Base-by-base conservation (phyloP, 129 eudicot species). In the Logfia minima region DNA sequence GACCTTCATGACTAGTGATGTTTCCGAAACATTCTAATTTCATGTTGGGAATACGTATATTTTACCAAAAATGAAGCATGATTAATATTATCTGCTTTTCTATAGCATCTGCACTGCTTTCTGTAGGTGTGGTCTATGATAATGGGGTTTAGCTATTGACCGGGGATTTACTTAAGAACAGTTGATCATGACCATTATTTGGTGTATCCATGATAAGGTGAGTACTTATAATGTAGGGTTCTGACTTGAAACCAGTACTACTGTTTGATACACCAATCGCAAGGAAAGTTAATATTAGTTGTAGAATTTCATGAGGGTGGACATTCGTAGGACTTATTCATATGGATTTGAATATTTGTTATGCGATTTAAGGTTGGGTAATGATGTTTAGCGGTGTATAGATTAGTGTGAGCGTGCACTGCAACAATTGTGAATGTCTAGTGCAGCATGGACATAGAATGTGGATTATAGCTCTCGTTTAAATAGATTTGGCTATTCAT, bases 251-350 rank as follows among this genome's bases (percentile, higher is more conserved):
- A n/a, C n/a, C 2, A 26, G 9, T 68, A 14, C 10, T 68, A 23
- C 29, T 8, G 4, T 41, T 22, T 13, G 58, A 68, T 39, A 11
- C 71, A n/a, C 19, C 59, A 73, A 22, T 22, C 28, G 21, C 22
- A 23, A 60, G 59, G 43, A 62, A 37, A 39, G 26, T 29, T 22
- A 34, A 24, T 13, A 34, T 5, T 73, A 18, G 3, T 48, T 3
- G n/a, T 56, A 37, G 65, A 67, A 3, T 66, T 65, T 32, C 34
- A 5, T 52, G 80, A 53, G 80, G 48, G 64, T 74, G 70, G 70
- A 60, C 56, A 21, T 39, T 16, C 39, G 16, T 59, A 11, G 29
- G 19, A 53, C 59, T 74, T 34, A 18, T 37, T 72, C 11, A 32
- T 72, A 5, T 56, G 37, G 19, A 56, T 73, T 13, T 34, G 8